Evolutionary conservation across 495 filamentous ascomycete genomes (phyloP), one percentile per base, ranked within the genome.

Genomic region (Geopyxis carbonaria): DNA sequence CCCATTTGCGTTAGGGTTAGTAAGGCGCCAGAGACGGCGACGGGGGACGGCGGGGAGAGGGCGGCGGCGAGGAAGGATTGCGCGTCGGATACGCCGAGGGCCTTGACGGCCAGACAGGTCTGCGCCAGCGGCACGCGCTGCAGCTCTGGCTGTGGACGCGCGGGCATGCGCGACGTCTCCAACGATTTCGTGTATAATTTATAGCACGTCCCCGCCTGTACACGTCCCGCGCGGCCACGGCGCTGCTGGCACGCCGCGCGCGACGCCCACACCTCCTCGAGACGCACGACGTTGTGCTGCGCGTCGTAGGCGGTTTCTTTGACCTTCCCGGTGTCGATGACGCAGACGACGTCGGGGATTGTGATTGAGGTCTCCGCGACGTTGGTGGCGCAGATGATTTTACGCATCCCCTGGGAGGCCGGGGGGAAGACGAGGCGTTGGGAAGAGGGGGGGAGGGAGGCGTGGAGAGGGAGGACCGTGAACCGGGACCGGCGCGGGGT

Each of bases 291-390:
- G 57, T 92, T 93, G 57, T 80, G 86, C 42, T 78, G 74, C 0
- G 85, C 75, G 57, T 94, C 86, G 48, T 86, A 97, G 48, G 77
- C 85, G 0, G 86, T 95, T 59, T 97, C 89, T 57, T 95, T 95
- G 15, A 97, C 87, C 22, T 80, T 73, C 13, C 89, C 89, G 5
- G 78, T 85, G 53, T 97, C 89, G 37, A 97, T 91, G 34, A 97
- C 91, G 16, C 85, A 89, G 9, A 95, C 86, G 23, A 95, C 78
- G 50, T 97, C 89, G 42, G 89, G 81, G 36, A 97, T 97, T 0
- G 89, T 97, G 52, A 97, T 95, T 7, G 89, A 95, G 0, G 89
- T 97, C 56, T 97, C 89, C 2, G 89, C 89, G 11, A 97, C 87
- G 47, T 97, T 97, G 11, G 89, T 97, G 1, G 89, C 79, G 8